phyloP scores from a whole-genome alignment of 352 stramenopile genomes.

The Phytophthora litchii region DNA sequence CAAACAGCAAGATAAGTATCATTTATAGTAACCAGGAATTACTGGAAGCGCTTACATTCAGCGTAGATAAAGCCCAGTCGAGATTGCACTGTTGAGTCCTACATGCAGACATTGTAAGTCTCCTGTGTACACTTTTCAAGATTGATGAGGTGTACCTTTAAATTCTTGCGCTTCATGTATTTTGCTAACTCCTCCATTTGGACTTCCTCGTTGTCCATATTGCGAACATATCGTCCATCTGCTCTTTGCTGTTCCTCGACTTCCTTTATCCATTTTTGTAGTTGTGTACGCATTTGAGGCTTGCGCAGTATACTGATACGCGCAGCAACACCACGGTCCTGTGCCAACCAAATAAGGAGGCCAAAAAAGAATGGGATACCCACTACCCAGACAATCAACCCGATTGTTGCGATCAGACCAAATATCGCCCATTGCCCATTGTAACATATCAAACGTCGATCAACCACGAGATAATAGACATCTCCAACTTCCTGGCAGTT shows the following conservation, averaged over 20 bases:
- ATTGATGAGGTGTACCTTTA: constrained; percentile 38
- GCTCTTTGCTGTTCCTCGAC: constrained; percentile 52
- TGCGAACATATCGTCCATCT: constrained; percentile 49
- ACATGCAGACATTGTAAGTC: not conserved
- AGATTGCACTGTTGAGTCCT: constrained; percentile 73
- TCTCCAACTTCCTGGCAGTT: constrained; percentile 78
- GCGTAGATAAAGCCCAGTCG: constrained; percentile 82
- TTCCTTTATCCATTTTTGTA: constrained; percentile 71
- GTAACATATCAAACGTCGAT: constrained; percentile 78
- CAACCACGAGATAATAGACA: constrained; percentile 63
- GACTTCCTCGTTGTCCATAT: constrained; percentile 65
- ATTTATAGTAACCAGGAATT: not conserved
- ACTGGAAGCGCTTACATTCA: constrained; percentile 51
- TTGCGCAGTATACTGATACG: constrained; percentile 55
- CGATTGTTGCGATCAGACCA: constrained; percentile 54
- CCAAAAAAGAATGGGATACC: constrained; percentile 85
- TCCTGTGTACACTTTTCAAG: not conserved
- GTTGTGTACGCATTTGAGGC: constrained; percentile 42
- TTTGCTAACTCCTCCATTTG: constrained; percentile 70
- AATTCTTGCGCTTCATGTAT: constrained; percentile 81
- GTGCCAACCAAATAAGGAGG: constrained; percentile 68
- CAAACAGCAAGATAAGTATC: not conserved
- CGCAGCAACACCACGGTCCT: constrained; percentile 57
- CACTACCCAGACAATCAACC: constrained; percentile 72
- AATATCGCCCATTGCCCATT: constrained; percentile 69